Percentiles rank a stretch among this genome's conserved stretches.
Conservation (phyloP, 148 eudicot species). For the Euryodendron excelsum region DNA sequence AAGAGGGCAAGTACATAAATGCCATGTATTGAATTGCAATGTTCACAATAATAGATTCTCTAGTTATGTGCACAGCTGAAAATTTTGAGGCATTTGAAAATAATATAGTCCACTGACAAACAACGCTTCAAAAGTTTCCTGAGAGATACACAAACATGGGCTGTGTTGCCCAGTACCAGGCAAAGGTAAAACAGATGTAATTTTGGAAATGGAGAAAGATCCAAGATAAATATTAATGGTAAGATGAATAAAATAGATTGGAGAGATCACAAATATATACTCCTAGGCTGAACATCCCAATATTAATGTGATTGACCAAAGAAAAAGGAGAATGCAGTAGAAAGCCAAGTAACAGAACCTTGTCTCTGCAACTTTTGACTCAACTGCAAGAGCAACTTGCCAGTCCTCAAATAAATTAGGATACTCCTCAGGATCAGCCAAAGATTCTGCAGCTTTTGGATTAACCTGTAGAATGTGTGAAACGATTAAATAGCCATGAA, state of each 20-base stretch:
- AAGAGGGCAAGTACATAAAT: not conserved
- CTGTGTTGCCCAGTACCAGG: not conserved
- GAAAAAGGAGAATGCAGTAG: constrained; percentile 6
- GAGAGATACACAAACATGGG: not conserved
- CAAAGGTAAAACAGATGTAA: not conserved
- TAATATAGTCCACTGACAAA: not conserved
- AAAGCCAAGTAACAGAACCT: constrained; percentile 42
- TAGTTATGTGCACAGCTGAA: not conserved
- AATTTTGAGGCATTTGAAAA: not conserved
- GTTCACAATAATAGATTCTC: not conserved
- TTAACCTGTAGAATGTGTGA: constrained; percentile 50
- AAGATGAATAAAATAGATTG: not conserved
- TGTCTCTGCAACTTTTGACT: constrained; percentile 76
- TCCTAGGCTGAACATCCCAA: not conserved
- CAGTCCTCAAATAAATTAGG: constrained; percentile 95
- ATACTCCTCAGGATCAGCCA: constrained; percentile 96
- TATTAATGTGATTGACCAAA: constrained; percentile 2
- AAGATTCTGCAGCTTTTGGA: constrained; percentile 91
- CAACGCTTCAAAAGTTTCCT: not conserved
- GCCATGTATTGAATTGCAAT: not conserved
- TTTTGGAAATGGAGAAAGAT: not conserved
- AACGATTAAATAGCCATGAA: not conserved
- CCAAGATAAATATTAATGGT: not conserved
- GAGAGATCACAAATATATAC: not conserved
- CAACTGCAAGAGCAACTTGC: constrained; percentile 92